Base-by-base conservation (phyloP, 2,329 filamentous ascomycete species). In the Xylariaceae sp. region DNA sequence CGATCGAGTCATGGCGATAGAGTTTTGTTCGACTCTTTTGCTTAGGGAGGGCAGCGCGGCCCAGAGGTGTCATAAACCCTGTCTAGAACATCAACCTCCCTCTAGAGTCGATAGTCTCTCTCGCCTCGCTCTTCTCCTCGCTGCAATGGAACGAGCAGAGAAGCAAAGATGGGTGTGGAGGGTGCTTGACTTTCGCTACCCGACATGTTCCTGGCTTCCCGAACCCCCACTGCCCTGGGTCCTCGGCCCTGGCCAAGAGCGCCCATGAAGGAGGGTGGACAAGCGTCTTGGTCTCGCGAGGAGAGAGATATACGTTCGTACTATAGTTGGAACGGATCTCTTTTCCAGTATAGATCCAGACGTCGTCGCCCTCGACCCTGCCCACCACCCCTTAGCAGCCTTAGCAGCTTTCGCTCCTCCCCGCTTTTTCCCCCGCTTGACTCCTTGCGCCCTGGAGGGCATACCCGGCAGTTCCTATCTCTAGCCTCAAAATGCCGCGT, bases 1-100 rank as follows among this genome's bases (percentile, higher is more conserved):
- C 15, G 45, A 30, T 13, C 49, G 49, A 51, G 49, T 51, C 49
- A 51, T 51, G 49, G 23, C 49, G 49, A 51, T 51, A 51, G 49
- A 51, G 49, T 51, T 42, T 51, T 51, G 49, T 35, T 13, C 13
- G 23, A 13, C 23, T 51, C 30, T 50, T 17, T 5, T 51, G 7
- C 11, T 5, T 13, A 8, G 30, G 23, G 13, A n/a, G 13, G 42
- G 42, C 42, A 45, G 42, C 37, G 13, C 42, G 42, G 37, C 13
- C 5, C 23, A 18, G 23, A 51, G 18, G 49, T 23, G 49, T 51
- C 49, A 51, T 51, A 51, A 51, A 51, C 49, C 49, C 23, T 51
- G 49, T 51, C 49, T 51, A 42, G 37, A 13, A 30, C 23, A 30
- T 4, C 23, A 30, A 5, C 23, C 23, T 30, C 23, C 23, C 23